phyloP scores from a whole-genome alignment of 371 early-diverging fungal species.

The Lichtheimia corymbifera region DNA sequence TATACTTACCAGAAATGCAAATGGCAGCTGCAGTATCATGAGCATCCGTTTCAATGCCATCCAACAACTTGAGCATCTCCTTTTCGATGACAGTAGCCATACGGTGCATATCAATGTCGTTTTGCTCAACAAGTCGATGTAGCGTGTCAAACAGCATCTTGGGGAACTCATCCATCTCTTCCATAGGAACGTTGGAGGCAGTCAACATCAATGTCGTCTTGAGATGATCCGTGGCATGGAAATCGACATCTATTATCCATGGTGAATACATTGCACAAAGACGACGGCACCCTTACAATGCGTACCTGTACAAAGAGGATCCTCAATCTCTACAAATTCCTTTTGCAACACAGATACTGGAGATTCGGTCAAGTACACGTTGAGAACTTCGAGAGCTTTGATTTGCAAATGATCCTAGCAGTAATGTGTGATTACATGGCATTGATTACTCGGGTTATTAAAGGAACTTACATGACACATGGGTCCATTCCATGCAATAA shows the following conservation, averaged over 20 bases:
- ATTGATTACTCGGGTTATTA: neutral
- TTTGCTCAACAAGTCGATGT: conserved; percentile 43
- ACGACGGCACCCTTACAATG: neutral
- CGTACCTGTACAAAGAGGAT: conserved; percentile 65
- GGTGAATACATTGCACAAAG: neutral
- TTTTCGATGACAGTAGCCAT: conserved; percentile 64
- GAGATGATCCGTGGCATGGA: conserved; percentile 56
- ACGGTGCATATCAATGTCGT: conserved; percentile 68
- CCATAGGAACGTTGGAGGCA: conserved; percentile 65
- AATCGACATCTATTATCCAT: conserved; percentile 48
- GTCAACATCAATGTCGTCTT: conserved; percentile 53
- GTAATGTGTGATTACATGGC: neutral
- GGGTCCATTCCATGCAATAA: conserved; percentile 67
- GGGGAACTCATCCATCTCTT: conserved; percentile 58
- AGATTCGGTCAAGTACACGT: conserved; percentile 65
- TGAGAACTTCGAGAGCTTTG: conserved; percentile 51
- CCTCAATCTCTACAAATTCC: conserved; percentile 71
- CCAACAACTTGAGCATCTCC: conserved; percentile 51
- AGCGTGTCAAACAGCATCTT: conserved; percentile 48
- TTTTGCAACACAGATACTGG: conserved; percentile 64
- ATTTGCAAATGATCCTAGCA: conserved; percentile 40
- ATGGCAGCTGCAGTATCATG: conserved; percentile 47
- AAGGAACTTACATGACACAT: conserved; percentile 48
- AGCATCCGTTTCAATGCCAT: conserved; percentile 50
- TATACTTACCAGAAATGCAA: conserved; percentile 32